These are phyloP conservation scores for Chlorella ohadii DNA, from an alignment of 139 green algal genomes.

Conservation along the genomic window DNA sequence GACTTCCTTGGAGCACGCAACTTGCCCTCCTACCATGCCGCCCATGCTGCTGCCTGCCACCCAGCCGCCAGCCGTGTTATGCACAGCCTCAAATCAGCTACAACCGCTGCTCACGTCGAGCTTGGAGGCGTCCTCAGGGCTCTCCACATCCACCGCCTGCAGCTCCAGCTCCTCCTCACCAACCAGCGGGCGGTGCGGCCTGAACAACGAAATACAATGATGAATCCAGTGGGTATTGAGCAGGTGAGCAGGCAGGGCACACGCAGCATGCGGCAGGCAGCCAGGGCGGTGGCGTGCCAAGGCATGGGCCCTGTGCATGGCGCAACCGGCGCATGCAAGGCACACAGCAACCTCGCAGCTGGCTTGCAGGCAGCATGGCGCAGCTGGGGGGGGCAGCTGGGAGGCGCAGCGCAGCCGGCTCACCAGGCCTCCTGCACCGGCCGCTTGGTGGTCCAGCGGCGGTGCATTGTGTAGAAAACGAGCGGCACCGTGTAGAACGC, in stretches of 20 bases:
- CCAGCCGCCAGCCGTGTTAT: too few relatives aligned
- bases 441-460: conserved; percentile 76
- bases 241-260: background rate
- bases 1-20: too few relatives aligned
- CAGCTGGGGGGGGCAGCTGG: too few relatives aligned
- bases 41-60: too few relatives aligned
- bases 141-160: conserved; percentile 11
- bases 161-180: conserved; percentile 47
- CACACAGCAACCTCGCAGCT: too few relatives aligned
- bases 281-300: background rate
- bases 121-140: background rate
- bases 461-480: conserved; percentile 84
- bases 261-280: background rate
- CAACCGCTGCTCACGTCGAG: conserved; percentile 27
- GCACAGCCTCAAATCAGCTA: too few relatives aligned
- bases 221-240: too few relatives aligned
- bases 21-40: too few relatives aligned
- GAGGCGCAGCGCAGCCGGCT: too few relatives aligned
- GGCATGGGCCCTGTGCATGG: too few relatives aligned
- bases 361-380: background rate
- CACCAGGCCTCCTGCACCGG: conserved; percentile 61
- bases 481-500: conserved; percentile 83
- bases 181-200: conserved; percentile 29
- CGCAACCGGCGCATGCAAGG: too few relatives aligned
- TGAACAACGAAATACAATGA: background rate